Base-by-base conservation (phyloP, 306 rosid genomes). In the Comarum palustre region DNA sequence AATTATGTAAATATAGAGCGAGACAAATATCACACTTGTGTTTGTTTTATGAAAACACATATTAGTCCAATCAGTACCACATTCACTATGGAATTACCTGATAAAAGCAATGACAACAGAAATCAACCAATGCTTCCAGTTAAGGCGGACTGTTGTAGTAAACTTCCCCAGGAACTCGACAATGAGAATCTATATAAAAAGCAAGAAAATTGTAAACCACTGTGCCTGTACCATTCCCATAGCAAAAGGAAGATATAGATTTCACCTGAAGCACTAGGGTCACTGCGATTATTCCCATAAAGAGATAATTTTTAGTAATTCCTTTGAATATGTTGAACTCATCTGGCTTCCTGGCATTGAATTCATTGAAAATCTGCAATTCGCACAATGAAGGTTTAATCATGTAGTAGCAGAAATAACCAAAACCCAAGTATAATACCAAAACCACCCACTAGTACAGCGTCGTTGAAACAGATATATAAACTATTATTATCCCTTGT, bases 331-430 rank as follows among this genome's bases (percentile, higher is more conserved):
- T 84, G 70, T 94, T 94, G 51, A 74, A 73, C 64, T 89, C 90
- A 68, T 89, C 97, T 0, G 97, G 98, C 79, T 94, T 94, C 50
- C 95, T 83, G 13, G 98, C 97, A 78, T 91, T 94, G 75, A 94
- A 91, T 79, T 94, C 99, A 25, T 94, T 94, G 46, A 91, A 94
- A 46, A 94, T 63, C 96, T 94, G 93, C 73, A 69, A 60, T 72
- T 34, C 24, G 70, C 19, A 25, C 43, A 58, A 25, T 27, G 12
- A 4, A 34, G 55, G 6, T 41, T 41, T 10, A 19, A 10, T 39
- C n/a, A 9, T 5, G 24, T 54, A 14, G 62, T 4, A 55, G 20
- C 66, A 59, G 12, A 29, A 52, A 58, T 8, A 10, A 27, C 15
- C 29, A 24, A 6, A 2, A 12, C 57, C 19, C 42, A 5, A 25